Conservation (phyloP, 345 rosid genomes). For the Gossypium raimondii region DNA sequence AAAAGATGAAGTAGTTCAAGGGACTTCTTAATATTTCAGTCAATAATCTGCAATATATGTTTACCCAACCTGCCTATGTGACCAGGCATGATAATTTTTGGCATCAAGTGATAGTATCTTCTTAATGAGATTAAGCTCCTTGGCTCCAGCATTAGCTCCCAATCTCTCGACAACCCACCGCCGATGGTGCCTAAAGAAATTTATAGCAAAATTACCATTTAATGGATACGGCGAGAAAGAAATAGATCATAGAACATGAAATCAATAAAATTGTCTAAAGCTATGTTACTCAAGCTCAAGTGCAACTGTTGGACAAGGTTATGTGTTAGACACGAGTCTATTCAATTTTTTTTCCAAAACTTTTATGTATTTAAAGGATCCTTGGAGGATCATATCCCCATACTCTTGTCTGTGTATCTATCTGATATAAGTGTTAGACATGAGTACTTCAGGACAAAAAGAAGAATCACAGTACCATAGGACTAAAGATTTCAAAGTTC, state of each 20-base stretch:
- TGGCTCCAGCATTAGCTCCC: constrained; percentile 52
- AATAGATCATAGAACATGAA: constrained; percentile 5
- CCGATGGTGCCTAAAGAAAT: constrained; percentile 75
- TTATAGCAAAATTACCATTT: neutral
- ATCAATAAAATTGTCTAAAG: neutral
- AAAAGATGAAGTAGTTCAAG: neutral
- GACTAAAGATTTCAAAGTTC: neutral
- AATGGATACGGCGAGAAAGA: neutral
- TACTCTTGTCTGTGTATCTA: neutral
- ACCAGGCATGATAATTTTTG: constrained; percentile 94
- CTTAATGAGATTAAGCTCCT: constrained; percentile 67
- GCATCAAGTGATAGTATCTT: constrained; percentile 61
- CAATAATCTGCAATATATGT: neutral
- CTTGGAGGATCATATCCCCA: neutral
- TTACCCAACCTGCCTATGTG: constrained; percentile 82
- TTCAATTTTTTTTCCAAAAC: neutral
- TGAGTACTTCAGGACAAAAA: neutral
- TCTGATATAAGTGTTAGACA: neutral
- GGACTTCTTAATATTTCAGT: neutral
- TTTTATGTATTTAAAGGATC: neutral
- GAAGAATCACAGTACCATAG: neutral
- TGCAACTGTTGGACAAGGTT: neutral
- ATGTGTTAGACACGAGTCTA: neutral
- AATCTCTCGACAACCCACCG: constrained; percentile 91
- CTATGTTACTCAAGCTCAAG: neutral